Percentiles rank a stretch among this genome's conserved stretches.
Conservation (phyloP, 306 rosid species). For the barrel medic (Medicago truncatula) region MtrunA17r5.0-ANR NC_053047.1:5376001-5376500, state of each 20-base stretch:
- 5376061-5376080: not conserved
- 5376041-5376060: not conserved
- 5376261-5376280: not conserved
- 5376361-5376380: slow-evolving; percentile 18
- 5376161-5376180: not conserved
- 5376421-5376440: not conserved
- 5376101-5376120: not conserved
- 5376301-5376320: not conserved
- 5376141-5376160: not conserved
- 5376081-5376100: not conserved
- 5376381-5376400: slow-evolving; percentile 11
- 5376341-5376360: slow-evolving; percentile 32
- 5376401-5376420: slow-evolving; percentile 23
- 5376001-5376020: not conserved
- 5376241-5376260: not conserved
- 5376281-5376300: not conserved
- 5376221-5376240: not conserved
- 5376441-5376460: not conserved
- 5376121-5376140: not conserved
- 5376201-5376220: not conserved
- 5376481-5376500: no score
- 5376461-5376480: not conserved
- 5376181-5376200: not conserved
- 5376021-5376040: no score
- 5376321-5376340: not conserved